Conservation (phyloP, 2,329 filamentous ascomycete genomes). For the Colletotrichum falcatum region DNA sequence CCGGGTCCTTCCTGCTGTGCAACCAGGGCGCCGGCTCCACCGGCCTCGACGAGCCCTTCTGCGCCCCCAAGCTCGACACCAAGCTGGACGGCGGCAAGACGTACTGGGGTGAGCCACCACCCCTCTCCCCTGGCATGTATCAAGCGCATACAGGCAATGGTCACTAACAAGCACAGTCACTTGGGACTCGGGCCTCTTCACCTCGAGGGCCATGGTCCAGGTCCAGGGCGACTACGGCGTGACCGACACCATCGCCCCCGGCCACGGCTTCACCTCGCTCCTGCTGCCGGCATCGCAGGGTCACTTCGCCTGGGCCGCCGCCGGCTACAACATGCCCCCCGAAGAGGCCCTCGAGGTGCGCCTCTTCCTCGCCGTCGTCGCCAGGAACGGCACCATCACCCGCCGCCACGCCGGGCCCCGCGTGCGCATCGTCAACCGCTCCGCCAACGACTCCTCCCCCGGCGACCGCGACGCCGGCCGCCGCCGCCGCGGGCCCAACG, state of each 20-base stretch:
- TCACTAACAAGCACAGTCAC: conserved; percentile 37
- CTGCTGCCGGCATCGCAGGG: conserved; percentile 33
- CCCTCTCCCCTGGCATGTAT: too few species aligned
- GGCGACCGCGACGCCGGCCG: neutral
- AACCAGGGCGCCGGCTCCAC: conserved; percentile 33
- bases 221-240: conserved; percentile 38
- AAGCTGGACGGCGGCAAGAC: conserved; percentile 36
- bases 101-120: conserved; percentile 37
- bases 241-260: conserved; percentile 21
- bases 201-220: conserved; percentile 33
- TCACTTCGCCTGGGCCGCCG: conserved; percentile 39
- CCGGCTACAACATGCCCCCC: conserved; percentile 20
- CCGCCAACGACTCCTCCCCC: too few species aligned
- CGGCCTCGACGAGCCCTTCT: conserved; percentile 38
- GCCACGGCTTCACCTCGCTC: conserved; percentile 39
- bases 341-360: conserved; percentile 30
- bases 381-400: conserved; percentile 26
- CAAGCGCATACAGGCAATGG: neutral
- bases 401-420: conserved; percentile 33
- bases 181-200: conserved; percentile 40
- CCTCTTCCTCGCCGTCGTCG: conserved; percentile 36
- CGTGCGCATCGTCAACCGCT: conserved; percentile 34
- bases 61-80: conserved; percentile 30
- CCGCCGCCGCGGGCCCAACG: conserved; percentile 18
- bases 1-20: conserved; percentile 40